Evolutionary conservation across 129 eudicot genomes (phyloP).

Genomic region (sunflower (Helianthus annuus)): DNA sequence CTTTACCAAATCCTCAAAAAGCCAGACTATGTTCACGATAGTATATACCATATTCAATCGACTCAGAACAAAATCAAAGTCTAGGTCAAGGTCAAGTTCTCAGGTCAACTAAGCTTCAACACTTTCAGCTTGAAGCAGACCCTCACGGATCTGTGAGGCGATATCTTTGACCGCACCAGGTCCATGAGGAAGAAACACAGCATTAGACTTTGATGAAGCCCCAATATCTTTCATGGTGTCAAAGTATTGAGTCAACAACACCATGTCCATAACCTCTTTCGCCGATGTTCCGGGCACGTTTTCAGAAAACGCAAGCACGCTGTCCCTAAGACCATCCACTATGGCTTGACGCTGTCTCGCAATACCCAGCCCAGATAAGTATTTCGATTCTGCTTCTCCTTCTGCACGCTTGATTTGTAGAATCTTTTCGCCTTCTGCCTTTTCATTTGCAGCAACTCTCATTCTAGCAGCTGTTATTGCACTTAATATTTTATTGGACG

Average conservation of each 20-base stretch:
- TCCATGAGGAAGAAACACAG: conserved; percentile 73
- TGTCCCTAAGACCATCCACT: conserved; percentile 73
- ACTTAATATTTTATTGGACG: not conserved
- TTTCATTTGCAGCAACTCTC: conserved; percentile 74
- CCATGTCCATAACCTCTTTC: conserved; percentile 81
- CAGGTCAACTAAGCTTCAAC: conserved; percentile 3
- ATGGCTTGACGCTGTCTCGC: conserved; percentile 79
- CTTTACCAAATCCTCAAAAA: not conserved
- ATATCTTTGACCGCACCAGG: conserved; percentile 75
- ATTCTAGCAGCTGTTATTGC: conserved; percentile 56
- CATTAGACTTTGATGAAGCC: conserved; percentile 64
- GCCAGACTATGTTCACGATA: not conserved
- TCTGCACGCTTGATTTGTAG: conserved; percentile 73
- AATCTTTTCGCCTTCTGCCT: conserved; percentile 78
- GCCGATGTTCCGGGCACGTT: conserved; percentile 73
- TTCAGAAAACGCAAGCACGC: conserved; percentile 63
- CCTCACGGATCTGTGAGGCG: conserved; percentile 69
- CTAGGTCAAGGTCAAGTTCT: not conserved
- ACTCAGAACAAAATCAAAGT: not conserved
- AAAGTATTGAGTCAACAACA: conserved; percentile 68
- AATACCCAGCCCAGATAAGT: conserved; percentile 68
- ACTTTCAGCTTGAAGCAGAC: conserved; percentile 53
- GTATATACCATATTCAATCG: not conserved
- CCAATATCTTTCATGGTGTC: conserved; percentile 86
- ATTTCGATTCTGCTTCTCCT: conserved; percentile 83